Evolutionary conservation across 306 rosid genomes (phyloP).

Genomic region (Luffa acutangula): DNA sequence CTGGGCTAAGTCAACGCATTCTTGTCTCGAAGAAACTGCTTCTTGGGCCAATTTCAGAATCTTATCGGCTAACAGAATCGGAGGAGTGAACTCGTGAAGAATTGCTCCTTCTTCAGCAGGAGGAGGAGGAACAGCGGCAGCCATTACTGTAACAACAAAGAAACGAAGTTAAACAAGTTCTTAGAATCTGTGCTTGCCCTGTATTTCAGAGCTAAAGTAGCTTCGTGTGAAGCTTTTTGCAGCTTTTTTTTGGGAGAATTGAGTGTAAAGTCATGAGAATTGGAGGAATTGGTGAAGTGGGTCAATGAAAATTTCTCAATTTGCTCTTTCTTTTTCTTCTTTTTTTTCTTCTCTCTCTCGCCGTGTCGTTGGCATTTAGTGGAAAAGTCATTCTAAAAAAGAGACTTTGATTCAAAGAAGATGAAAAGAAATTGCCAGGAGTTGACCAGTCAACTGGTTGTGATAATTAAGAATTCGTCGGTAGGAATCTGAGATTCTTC

Average conservation of each 20-base stretch:
- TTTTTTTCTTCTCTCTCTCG: not conserved
- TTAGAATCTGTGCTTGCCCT: not conserved
- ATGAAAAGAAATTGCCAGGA: not conserved
- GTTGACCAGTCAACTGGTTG: not conserved
- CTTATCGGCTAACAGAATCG: constrained; percentile 55
- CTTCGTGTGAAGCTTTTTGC: not conserved
- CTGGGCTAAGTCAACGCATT: constrained; percentile 41
- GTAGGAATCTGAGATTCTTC: not conserved
- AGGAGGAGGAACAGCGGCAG: not conserved
- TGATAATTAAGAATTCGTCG: not conserved
- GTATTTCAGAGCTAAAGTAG: not conserved
- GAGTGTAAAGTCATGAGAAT: not conserved
- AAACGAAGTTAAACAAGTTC: not conserved
- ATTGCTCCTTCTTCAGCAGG: constrained; percentile 26
- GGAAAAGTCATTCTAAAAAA: not conserved
- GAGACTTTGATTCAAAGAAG: not conserved
- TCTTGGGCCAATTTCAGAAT: constrained; percentile 58
- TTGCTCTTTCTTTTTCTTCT: not conserved
- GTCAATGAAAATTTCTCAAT: not conserved
- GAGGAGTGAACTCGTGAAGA: constrained; percentile 41
- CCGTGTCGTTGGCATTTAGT: not conserved
- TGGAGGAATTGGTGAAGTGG: not conserved
- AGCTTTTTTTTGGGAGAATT: not conserved
- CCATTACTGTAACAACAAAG: not conserved
- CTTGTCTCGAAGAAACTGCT: constrained; percentile 47